Percentiles rank a stretch among this genome's conserved stretches.
Conservation (phyloP, 257 asterid species). For the Gardenia jasminoides region DNA sequence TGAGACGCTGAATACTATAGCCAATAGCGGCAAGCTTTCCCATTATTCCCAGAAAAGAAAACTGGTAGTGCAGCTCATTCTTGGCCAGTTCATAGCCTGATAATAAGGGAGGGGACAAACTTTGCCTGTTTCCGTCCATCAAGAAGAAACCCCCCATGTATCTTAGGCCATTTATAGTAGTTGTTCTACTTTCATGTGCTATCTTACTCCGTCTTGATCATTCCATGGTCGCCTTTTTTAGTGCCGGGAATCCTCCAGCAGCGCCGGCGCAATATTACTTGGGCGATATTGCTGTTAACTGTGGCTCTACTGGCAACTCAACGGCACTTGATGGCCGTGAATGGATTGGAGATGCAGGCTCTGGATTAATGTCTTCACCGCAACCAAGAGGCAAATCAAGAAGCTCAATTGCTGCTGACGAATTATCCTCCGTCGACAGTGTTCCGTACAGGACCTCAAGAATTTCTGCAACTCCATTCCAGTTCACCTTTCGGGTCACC, state of each 20-base stretch:
- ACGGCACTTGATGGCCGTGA: constrained; percentile 8
- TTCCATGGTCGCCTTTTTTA: background rate
- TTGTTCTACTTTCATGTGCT: background rate
- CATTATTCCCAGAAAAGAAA: no score
- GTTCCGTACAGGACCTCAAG: constrained; percentile 17
- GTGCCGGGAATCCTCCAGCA: background rate
- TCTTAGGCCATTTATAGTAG: no score
- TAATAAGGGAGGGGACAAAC: no score
- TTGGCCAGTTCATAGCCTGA: no score
- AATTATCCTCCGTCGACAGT: constrained; percentile 7
- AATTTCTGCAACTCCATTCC: constrained; percentile 9
- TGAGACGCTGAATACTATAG: no score
- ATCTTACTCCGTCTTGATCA: background rate
- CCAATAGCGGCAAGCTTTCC: no score
- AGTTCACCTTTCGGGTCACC: constrained; percentile 18
- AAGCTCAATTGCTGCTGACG: constrained; percentile 3
- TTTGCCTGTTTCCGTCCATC: no score
- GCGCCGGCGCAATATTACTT: background rate
- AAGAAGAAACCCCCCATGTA: background rate
- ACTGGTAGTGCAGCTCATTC: no score
- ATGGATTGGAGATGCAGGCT: constrained; percentile 18
- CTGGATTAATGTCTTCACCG: background rate
- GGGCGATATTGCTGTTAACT: constrained; percentile 6
- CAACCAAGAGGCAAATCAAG: constrained; percentile 8
- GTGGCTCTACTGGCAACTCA: constrained; percentile 11